phyloP scores from a whole-genome alignment of 345 rosid genomes.

The Ailanthus altissimus region DNA sequence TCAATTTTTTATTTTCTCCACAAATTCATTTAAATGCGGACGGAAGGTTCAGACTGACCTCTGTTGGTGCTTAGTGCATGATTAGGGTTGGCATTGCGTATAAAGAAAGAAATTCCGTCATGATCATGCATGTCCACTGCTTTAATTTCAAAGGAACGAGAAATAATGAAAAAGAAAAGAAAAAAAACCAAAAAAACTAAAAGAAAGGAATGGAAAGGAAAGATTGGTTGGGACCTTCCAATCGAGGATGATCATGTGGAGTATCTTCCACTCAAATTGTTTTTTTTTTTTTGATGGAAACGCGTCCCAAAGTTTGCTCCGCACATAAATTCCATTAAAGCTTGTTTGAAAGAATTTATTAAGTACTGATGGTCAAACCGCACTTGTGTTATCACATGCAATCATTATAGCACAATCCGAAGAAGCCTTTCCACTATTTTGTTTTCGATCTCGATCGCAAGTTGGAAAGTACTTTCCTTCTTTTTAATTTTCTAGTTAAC shows the following conservation, averaged over 20 bases:
- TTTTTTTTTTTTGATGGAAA: too few relatives aligned
- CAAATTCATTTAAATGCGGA: neutral
- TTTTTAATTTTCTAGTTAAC: neutral
- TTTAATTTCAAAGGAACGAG: neutral
- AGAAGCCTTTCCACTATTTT: conserved; percentile 14
- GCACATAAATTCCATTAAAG: conserved; percentile 12
- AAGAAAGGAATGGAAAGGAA: too few relatives aligned
- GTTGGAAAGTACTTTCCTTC: neutral
- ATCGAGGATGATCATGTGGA: conserved; percentile 22
- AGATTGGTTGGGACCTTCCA: conserved; percentile 10
- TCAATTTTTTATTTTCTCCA: neutral
- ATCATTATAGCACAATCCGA: conserved; percentile 33
- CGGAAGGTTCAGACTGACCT: conserved; percentile 14
- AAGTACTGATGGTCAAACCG: conserved; percentile 33
- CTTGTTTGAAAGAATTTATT: neutral
- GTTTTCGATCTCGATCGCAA: neutral
- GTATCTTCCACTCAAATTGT: conserved; percentile 26
- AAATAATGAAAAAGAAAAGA: neutral
- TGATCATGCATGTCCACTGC: neutral
- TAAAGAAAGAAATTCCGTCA: conserved; percentile 6
- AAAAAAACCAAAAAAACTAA: too few relatives aligned
- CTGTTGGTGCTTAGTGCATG: conserved; percentile 12
- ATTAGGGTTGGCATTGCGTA: neutral
- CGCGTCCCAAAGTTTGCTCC: conserved; percentile 24
- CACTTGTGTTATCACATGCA: conserved; percentile 31